Evolutionary conservation across 345 rosid species (phyloP).

Genomic region (Sisymbrium irio): DNA sequence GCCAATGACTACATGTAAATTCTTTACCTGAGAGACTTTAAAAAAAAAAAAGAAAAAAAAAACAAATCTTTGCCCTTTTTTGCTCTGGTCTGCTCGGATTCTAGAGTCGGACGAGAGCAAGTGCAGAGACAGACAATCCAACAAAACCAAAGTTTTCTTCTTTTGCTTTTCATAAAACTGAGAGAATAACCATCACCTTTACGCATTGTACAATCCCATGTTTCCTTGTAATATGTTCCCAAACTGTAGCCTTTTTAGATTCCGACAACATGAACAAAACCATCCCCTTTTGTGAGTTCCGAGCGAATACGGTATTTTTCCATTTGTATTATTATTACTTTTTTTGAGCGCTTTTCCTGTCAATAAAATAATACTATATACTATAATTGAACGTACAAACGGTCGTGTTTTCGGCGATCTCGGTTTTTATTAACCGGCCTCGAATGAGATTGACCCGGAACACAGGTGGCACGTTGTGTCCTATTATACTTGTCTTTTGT

Average conservation of each 20-base stretch:
- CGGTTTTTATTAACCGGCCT: background rate
- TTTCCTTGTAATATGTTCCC: slow-evolving; percentile 30
- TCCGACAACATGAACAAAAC: slow-evolving; percentile 17
- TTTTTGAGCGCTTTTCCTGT: background rate
- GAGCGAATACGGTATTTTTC: slow-evolving; percentile 2
- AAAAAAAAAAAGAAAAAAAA: background rate
- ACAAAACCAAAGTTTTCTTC: background rate
- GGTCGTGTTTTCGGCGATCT: background rate
- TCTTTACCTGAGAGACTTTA: slow-evolving; percentile 26
- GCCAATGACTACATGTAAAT: slow-evolving; percentile 54
- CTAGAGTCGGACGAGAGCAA: slow-evolving; percentile 12
- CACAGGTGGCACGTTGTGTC: background rate
- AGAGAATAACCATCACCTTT: slow-evolving; percentile 18
- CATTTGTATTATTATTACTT: background rate
- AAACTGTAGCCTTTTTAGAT: slow-evolving; percentile 22
- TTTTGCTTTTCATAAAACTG: slow-evolving; percentile 19
- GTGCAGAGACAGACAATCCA: slow-evolving; percentile 15
- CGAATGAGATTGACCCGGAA: background rate
- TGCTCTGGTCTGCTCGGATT: slow-evolving; percentile 7
- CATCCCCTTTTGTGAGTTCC: slow-evolving; percentile 23
- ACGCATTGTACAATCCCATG: slow-evolving; percentile 35
- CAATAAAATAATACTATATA: too few species aligned
- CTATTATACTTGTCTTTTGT: too few species aligned
- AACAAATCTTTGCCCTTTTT: background rate
- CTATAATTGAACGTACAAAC: too few species aligned